phyloP scores from a whole-genome alignment of 345 rosid species.

The Hevea brasiliensis region DNA sequence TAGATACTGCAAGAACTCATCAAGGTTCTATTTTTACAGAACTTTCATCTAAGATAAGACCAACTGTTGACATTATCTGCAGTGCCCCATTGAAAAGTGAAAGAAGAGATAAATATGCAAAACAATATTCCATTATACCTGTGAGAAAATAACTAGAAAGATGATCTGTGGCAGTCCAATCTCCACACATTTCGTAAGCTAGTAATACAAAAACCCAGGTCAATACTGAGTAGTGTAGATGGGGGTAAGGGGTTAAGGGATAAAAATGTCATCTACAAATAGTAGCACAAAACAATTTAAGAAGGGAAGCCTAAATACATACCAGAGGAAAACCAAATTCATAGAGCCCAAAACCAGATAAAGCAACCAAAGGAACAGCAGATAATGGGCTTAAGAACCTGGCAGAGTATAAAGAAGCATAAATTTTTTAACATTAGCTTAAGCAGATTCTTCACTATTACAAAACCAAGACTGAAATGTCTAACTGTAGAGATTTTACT shows the following conservation, averaged over 20 bases:
- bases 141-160: constrained; percentile 75
- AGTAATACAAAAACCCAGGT: constrained; percentile 19
- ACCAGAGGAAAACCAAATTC: constrained; percentile 94
- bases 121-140: constrained; percentile 42
- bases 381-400: constrained; percentile 89
- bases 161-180: constrained; percentile 85
- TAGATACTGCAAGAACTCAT: constrained; percentile 57
- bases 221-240: background rate
- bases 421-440: background rate
- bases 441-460: background rate
- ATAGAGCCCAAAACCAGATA: constrained; percentile 92
- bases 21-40: background rate
- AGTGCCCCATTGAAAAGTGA: background rate
- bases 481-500: background rate
- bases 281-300: constrained; percentile 1
- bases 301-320: constrained; percentile 19
- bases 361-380: constrained; percentile 85
- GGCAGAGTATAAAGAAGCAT: constrained; percentile 12
- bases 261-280: no score
- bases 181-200: constrained; percentile 94
- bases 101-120: background rate
- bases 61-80: background rate
- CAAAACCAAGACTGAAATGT: constrained; percentile 1
- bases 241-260: no score
- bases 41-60: background rate